Base-by-base conservation (phyloP, 2,329 filamentous ascomycete genomes). In the Paecilomyces fulvus region DNA sequence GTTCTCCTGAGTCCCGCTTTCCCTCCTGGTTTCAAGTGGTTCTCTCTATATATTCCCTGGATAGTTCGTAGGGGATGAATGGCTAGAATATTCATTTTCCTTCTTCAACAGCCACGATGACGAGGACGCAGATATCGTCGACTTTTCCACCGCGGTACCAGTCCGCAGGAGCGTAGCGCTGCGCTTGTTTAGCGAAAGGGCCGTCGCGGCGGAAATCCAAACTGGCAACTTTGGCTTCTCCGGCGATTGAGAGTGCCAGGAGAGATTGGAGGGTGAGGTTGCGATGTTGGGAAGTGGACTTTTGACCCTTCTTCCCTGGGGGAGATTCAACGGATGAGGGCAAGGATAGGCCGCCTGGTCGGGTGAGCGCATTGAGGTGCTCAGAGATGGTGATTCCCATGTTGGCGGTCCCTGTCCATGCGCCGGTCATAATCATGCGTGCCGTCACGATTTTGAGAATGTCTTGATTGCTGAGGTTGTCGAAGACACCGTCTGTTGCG, bases 151-250 rank as follows among this genome's bases (percentile, higher is more conserved):
- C 94, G 57, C 85, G 85, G 84, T 90, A 99, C 57, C 85, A 83
- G 72, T 97, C 92, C 37, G 86, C 79, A 0, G 94, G 92, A 64
- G 89, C 95, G 67, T 89, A 86, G 67, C 86, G 89, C 70, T 94
- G 90, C 20, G 96, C 90, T 72, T 96, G 91, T 73, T 90, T 96
- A 46, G 94, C 91, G 72, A 99, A 99, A 0, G 94, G 94, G 0
- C 92, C 91, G 70, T 97, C 89, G 54, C 89, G 77, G 66, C 88
- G 90, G 52, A 80, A 83, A 73, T 96, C 91, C 57, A 89, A 73
- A 68, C 92, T 95, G 6, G 92, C 91, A 7, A 83, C 78, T 74
- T 96, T 96, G 5, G 94, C 92, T 54, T 91, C 89, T 9, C 81
- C 79, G 14, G 90, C 87, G 56, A 99, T 86, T 33, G 89, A 86